A percentile compares a stretch with the other conserved stretches of the same genome.
Conservation (phyloP, 2,329 filamentous ascomycete species). For the Magnaporthiopsis rhizophila region DNA sequence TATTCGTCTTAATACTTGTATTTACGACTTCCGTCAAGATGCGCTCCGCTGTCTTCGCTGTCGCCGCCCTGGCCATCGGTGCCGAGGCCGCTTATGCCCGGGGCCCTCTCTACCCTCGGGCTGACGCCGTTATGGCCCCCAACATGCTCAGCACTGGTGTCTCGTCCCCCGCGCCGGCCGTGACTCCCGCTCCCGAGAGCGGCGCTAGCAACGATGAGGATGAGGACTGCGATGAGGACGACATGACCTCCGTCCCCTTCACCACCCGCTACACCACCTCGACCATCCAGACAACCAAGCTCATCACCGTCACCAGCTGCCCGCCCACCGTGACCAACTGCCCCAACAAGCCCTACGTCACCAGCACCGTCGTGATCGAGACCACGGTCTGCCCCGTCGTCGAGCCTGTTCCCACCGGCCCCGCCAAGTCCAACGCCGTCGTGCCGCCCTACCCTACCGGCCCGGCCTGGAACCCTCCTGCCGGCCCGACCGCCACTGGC, state of each 20-base stretch:
- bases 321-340: constrained; percentile 9
- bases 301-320: constrained; percentile 10
- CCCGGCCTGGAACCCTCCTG: background rate
- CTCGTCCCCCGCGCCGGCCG: too few species aligned
- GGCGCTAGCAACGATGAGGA: background rate
- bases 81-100: background rate
- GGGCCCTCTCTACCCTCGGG: too few species aligned
- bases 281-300: constrained; percentile 6
- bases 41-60: constrained; percentile 3
- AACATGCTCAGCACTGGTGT: background rate
- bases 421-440: background rate
- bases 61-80: constrained; percentile 1
- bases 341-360: constrained; percentile 7
- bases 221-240: constrained; percentile 5
- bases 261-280: constrained; percentile 7
- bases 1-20: background rate
- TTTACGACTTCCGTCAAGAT: constrained; percentile 1
- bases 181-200: background rate
- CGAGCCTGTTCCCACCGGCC: background rate
- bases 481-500: constrained; percentile 1
- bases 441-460: constrained; percentile 2
- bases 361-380: constrained; percentile 8
- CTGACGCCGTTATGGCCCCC: too few species aligned
- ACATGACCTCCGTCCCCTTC: background rate
- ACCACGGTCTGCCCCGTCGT: constrained; percentile 7